Percentiles rank a stretch among this genome's conserved stretches.
These are phyloP conservation scores for Bruguiera hainesii DNA, from an alignment of 441 rosid species.

Conservation along the genomic window DNA sequence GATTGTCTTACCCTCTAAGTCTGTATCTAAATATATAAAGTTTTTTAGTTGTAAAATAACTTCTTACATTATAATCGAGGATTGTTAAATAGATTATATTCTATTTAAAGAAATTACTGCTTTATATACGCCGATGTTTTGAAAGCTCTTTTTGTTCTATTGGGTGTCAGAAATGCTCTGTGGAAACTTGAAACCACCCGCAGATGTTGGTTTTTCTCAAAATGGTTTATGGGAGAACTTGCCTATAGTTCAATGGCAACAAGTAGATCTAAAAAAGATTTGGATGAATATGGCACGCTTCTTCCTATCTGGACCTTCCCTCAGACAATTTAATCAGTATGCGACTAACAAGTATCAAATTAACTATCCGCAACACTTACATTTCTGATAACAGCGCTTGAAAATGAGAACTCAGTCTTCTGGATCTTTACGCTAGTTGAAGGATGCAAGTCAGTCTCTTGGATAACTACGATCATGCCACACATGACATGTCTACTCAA, in stretches of 20 bases:
- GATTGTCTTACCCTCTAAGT: neutral
- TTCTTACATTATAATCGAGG: neutral
- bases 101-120: neutral
- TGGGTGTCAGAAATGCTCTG: conserved; percentile 13
- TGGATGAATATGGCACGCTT: neutral
- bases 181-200: conserved; percentile 35
- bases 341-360: too few relatives aligned
- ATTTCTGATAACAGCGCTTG: too few relatives aligned
- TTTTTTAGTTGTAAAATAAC: neutral
- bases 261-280: conserved; percentile 31
- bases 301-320: neutral
- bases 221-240: too few relatives aligned
- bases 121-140: neutral
- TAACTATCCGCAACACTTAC: too few relatives aligned
- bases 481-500: conserved; percentile 2
- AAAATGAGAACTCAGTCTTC: too few relatives aligned
- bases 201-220: conserved; percentile 6
- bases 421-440: neutral
- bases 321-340: neutral
- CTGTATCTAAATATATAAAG: neutral
- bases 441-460: neutral
- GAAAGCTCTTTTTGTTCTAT: conserved; percentile 1
- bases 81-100: neutral
- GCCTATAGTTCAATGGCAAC: conserved; percentile 6
- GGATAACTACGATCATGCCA: neutral